Conservation (phyloP, 805 yeast species). For the Sugiyamaella boreocaroliniensis region DNA sequence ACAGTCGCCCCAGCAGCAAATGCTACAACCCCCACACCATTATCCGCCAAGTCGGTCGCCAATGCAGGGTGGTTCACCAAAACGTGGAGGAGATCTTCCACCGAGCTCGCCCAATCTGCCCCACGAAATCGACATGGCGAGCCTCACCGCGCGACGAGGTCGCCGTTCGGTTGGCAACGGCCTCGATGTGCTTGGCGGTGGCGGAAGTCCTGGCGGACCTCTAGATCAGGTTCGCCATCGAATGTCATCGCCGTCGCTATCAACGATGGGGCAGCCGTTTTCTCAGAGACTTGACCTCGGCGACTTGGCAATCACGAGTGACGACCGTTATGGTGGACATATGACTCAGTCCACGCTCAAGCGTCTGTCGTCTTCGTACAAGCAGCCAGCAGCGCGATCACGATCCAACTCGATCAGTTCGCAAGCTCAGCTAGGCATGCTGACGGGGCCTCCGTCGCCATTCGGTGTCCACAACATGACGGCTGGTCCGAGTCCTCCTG, state of each 20-base stretch:
- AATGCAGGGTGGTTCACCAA: not conserved
- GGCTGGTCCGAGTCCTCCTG: slow-evolving; percentile 1
- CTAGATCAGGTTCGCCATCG: slow-evolving; percentile 3
- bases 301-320: slow-evolving; percentile 21
- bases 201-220: not conserved
- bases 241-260: slow-evolving; percentile 13
- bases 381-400: slow-evolving; percentile 4
- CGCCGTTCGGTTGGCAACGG: slow-evolving; percentile 6
- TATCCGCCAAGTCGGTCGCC: not conserved
- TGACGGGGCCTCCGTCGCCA: not conserved
- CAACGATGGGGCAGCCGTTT: slow-evolving; percentile 13
- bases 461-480: not conserved
- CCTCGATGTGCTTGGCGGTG: slow-evolving; percentile 3
- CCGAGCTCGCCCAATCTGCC: not conserved
- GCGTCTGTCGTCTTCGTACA: slow-evolving; percentile 13
- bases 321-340: slow-evolving; percentile 27
- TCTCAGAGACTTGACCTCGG: slow-evolving; percentile 31
- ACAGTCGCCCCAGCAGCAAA: not conserved
- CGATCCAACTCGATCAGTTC: slow-evolving; percentile 19
- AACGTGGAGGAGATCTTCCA: not conserved
- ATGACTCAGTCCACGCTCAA: slow-evolving; percentile 12
- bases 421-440: slow-evolving; percentile 5
- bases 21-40: not conserved
- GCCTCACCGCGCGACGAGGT: slow-evolving; percentile 19
- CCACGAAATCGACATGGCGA: slow-evolving; percentile 24